Conservation (phyloP, 106 monocot genomes). For the Iris macrosiphon region DNA sequence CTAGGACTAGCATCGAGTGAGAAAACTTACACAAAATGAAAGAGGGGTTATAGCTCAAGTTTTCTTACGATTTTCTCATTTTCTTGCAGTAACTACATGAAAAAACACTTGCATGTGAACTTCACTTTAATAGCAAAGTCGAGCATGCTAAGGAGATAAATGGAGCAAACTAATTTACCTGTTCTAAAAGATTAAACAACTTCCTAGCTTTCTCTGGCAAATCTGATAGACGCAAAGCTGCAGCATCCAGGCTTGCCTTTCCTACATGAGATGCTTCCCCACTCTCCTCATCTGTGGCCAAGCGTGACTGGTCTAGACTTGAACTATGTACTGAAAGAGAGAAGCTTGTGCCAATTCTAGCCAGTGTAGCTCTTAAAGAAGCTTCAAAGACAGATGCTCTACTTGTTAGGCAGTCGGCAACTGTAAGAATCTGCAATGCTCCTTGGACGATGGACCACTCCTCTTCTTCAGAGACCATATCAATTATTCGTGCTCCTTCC, state of each 20-base stretch:
- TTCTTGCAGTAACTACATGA: neutral
- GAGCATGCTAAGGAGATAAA: neutral
- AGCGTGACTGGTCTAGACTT: constrained; percentile 37
- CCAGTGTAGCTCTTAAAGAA: constrained; percentile 85
- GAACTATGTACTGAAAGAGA: constrained; percentile 58
- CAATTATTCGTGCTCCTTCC: constrained; percentile 51
- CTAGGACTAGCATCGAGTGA: too few species aligned
- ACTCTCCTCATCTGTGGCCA: constrained; percentile 21
- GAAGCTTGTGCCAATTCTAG: constrained; percentile 76
- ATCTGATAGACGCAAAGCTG: constrained; percentile 68
- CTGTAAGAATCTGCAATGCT: constrained; percentile 96
- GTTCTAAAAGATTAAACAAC: constrained; percentile 88
- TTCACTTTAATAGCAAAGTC: neutral
- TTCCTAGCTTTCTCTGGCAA: constrained; percentile 82
- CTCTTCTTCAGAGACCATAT: constrained; percentile 94
- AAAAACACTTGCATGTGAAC: neutral
- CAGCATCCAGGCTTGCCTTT: constrained; percentile 66
- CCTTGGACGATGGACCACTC: constrained; percentile 99
- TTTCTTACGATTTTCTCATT: neutral
- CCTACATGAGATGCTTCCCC: constrained; percentile 34
- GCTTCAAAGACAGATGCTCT: constrained; percentile 97
- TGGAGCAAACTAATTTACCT: constrained; percentile 32
- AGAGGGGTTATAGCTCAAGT: too few species aligned
- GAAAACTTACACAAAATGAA: neutral
- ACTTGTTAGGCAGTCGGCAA: constrained; percentile 85